Evolutionary conservation across 108 stramenopile genomes (phyloP).

Genomic region (Parmales sp.): DNA sequence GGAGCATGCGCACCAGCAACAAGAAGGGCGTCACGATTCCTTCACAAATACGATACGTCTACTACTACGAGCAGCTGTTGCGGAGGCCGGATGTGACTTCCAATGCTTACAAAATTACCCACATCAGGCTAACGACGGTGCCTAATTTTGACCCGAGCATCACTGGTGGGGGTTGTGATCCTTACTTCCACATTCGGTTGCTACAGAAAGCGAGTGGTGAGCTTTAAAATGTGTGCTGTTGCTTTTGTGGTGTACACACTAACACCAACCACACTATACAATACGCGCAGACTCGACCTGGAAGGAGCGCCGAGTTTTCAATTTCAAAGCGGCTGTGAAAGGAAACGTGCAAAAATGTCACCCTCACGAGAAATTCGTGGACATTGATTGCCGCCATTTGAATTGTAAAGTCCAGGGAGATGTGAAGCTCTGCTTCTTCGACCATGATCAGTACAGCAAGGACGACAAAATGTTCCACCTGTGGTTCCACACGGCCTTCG

Average conservation of each 20-base stretch:
- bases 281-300: background rate
- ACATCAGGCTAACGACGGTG: constrained; percentile 21
- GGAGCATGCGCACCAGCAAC: constrained; percentile 20
- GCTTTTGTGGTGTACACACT: too few relatives aligned
- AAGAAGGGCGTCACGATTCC: constrained; percentile 37
- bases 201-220: constrained; percentile 4
- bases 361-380: constrained; percentile 20
- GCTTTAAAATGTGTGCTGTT: too few relatives aligned
- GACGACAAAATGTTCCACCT: constrained; percentile 23
- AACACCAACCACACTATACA: too few relatives aligned
- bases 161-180: constrained; percentile 10
- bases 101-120: constrained; percentile 12
- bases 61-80: constrained; percentile 25
- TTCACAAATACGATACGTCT: constrained; percentile 23
- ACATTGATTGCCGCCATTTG: constrained; percentile 19
- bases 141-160: constrained; percentile 17
- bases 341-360: constrained; percentile 16
- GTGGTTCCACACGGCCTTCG: constrained; percentile 34
- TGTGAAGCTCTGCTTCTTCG: constrained; percentile 19
- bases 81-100: background rate
- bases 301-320: constrained; percentile 11
- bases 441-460: constrained; percentile 15
- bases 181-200: background rate
- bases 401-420: constrained; percentile 18
- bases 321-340: constrained; percentile 1